Conservation (phyloP, 176 grass and related monocot species). For the Oryza nivara region DNA sequence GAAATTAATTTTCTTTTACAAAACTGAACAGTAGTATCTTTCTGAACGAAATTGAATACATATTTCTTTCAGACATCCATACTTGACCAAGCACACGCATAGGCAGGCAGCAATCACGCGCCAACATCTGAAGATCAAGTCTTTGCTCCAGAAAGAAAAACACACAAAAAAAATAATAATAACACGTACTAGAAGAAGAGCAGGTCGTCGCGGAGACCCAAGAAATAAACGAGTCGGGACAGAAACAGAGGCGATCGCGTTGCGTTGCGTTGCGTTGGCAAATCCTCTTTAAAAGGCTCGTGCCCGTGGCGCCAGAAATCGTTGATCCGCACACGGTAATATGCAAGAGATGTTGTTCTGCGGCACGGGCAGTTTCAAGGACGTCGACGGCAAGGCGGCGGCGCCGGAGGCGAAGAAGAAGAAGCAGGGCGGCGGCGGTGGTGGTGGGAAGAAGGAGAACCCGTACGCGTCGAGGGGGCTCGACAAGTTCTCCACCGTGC, state of each 20-base stretch:
- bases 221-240: not conserved
- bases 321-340: not conserved
- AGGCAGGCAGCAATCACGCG: not conserved
- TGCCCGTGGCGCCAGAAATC: not conserved
- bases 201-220: not conserved
- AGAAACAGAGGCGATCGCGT: not conserved
- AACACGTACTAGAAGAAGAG: not conserved
- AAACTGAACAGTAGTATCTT: not conserved
- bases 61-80: slow-evolving; percentile 8
- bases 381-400: slow-evolving; percentile 45
- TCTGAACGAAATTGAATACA: slow-evolving; percentile 29
- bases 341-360: slow-evolving; percentile 59
- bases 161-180: not conserved
- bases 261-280: no score
- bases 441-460: slow-evolving; percentile 50
- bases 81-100: slow-evolving; percentile 30
- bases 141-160: not conserved
- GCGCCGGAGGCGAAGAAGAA: slow-evolving; percentile 1
- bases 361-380: slow-evolving; percentile 55
- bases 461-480: slow-evolving; percentile 81
- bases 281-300: slow-evolving; percentile 12
- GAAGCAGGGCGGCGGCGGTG: not conserved
- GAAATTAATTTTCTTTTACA: not conserved
- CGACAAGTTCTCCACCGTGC: slow-evolving; percentile 89
- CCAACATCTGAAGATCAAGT: slow-evolving; percentile 23